phyloP scores from a whole-genome alignment of 2,329 filamentous ascomycete genomes.

The Aspergillus sp. region DNA sequence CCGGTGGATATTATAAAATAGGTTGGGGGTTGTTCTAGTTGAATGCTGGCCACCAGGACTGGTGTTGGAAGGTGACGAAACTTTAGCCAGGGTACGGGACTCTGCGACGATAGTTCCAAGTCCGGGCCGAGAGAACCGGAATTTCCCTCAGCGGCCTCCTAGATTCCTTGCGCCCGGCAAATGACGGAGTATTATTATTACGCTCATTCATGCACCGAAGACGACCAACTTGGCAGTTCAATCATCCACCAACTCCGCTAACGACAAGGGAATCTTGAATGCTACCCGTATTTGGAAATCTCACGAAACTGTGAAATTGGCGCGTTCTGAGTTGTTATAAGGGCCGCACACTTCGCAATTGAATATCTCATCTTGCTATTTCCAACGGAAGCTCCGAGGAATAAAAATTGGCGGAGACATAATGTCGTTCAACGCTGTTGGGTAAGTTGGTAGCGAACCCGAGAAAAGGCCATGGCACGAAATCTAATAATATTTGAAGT shows the following conservation, averaged over 20 bases:
- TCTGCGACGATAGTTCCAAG: conserved; percentile 6
- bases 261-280: not conserved
- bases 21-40: not conserved
- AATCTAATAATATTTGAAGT: conserved; percentile 30
- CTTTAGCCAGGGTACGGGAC: conserved; percentile 6
- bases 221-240: conserved; percentile 19
- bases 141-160: conserved; percentile 15
- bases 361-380: no score
- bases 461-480: not conserved
- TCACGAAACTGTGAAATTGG: no score
- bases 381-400: no score
- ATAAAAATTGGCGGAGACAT: conserved; percentile 2
- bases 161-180: conserved; percentile 19
- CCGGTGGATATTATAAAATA: not conserved
- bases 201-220: conserved; percentile 15
- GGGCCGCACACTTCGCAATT: no score
- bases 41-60: not conserved
- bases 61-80: conserved; percentile 11
- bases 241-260: not conserved
- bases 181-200: conserved; percentile 32
- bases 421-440: conserved; percentile 34
- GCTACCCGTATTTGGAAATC: not conserved
- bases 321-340: no score
- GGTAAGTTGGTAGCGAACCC: conserved; percentile 24
- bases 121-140: conserved; percentile 25